Conservation (phyloP, 495 filamentous ascomycete species). For the Trichocladium uniseriatum region DNA sequence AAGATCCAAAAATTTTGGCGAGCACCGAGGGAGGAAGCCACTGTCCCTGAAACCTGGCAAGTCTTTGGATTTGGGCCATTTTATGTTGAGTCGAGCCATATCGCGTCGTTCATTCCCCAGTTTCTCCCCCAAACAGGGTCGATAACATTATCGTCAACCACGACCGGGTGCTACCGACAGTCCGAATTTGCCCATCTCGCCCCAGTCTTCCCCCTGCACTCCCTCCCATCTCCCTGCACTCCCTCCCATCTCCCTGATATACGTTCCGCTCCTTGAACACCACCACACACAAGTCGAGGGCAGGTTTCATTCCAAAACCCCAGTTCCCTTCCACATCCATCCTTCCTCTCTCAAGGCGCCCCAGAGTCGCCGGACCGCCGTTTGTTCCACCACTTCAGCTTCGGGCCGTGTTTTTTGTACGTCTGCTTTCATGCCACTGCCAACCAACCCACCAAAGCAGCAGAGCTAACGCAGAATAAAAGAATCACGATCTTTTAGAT, state of each 20-base stretch:
- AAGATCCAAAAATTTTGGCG: conserved; percentile 29
- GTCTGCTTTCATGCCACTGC: background rate
- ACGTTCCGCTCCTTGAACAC: background rate
- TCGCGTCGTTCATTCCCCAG: background rate
- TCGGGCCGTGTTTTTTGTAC: background rate
- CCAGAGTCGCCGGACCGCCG: background rate
- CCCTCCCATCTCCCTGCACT: background rate
- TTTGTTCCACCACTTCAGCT: background rate
- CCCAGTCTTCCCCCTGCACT: background rate
- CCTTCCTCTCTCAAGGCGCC: background rate
- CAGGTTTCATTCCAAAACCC: background rate
- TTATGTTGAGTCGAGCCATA: conserved; percentile 19
- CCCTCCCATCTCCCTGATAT: background rate
- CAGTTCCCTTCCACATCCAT: background rate
- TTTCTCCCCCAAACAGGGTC: background rate
- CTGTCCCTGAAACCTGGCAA: conserved; percentile 4
- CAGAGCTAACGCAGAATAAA: background rate
- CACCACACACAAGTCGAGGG: background rate
- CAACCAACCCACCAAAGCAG: too few relatives aligned
- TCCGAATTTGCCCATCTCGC: background rate
- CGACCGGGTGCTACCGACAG: background rate
- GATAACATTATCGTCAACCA: background rate
- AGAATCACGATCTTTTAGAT: conserved; percentile 12
- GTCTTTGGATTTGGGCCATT: background rate
- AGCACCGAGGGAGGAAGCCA: conserved; percentile 12